Evolutionary conservation across 768 basidiomycete species (phyloP).

Genomic region (Suillus cothurnatus): DNA sequence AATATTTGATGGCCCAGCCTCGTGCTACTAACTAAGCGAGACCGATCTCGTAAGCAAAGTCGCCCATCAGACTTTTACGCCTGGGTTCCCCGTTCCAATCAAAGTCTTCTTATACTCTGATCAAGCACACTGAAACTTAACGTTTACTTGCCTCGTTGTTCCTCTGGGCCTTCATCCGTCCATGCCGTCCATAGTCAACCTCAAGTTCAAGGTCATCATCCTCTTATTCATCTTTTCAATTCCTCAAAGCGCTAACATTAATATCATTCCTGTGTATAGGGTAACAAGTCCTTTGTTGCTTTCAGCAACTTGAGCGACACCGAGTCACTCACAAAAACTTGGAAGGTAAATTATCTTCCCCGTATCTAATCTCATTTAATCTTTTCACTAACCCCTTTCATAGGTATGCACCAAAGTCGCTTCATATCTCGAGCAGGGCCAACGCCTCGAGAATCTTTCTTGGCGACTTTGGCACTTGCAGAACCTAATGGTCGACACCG

Average conservation of each 20-base stretch:
- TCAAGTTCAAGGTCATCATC: constrained; percentile 75
- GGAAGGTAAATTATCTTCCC: constrained; percentile 60
- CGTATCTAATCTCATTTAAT: constrained; percentile 10
- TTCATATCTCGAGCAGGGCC: constrained; percentile 87
- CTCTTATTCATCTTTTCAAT: neutral
- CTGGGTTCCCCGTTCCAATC: constrained; percentile 1
- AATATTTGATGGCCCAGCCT: constrained; percentile 8
- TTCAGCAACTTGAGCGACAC: constrained; percentile 87
- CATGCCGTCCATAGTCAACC: constrained; percentile 83
- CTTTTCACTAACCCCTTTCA: constrained; percentile 9
- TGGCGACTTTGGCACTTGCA: constrained; percentile 95
- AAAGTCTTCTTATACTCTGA: constrained; percentile 8
- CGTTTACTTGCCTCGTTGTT: constrained; percentile 3
- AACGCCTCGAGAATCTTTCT: constrained; percentile 87
- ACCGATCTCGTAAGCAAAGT: neutral
- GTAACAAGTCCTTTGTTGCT: constrained; percentile 94
- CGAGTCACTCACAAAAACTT: constrained; percentile 85
- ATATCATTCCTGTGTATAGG: constrained; percentile 41
- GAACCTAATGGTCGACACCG: constrained; percentile 87
- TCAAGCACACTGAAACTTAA: neutral
- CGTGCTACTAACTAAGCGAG: constrained; percentile 1
- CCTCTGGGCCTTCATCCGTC: constrained; percentile 8
- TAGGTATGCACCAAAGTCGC: constrained; percentile 92
- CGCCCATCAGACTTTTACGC: constrained; percentile 3
- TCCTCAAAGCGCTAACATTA: constrained; percentile 10